Evolutionary conservation across 2,329 filamentous ascomycete genomes (phyloP).

Genomic region (Fusarium sarcochroum): DNA sequence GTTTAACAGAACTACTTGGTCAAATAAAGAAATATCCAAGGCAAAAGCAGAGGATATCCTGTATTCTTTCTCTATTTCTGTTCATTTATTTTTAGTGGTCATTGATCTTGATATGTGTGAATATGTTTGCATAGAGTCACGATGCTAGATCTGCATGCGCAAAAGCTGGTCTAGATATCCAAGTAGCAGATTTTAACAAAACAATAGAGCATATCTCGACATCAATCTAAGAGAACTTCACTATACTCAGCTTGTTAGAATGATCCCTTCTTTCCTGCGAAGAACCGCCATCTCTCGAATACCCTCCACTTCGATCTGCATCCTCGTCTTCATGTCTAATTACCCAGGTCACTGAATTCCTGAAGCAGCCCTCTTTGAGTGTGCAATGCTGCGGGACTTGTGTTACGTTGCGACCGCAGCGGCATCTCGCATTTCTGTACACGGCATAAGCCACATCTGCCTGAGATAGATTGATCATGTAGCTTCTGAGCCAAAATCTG

Average conservation of each 20-base stretch:
- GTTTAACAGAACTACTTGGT: neutral
- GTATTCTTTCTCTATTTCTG: too few relatives aligned
- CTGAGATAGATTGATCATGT: conserved; percentile 30
- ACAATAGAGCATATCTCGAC: too few relatives aligned
- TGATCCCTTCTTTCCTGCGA: neutral
- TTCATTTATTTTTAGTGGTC: too few relatives aligned
- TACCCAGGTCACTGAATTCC: conserved; percentile 7
- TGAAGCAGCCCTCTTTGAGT: conserved; percentile 13
- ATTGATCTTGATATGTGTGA: too few relatives aligned
- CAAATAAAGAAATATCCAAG: neutral
- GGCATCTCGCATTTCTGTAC: conserved; percentile 42
- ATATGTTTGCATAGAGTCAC: too few relatives aligned
- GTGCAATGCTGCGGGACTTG: conserved; percentile 24
- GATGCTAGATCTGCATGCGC: too few relatives aligned
- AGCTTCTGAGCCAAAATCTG: neutral
- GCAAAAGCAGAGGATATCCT: too few relatives aligned
- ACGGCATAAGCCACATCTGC: conserved; percentile 34
- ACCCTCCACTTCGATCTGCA: neutral
- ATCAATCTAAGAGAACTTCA: neutral
- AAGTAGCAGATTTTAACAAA: too few relatives aligned
- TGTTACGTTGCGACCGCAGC: conserved; percentile 42
- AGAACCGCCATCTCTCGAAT: neutral
- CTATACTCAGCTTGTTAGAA: neutral
- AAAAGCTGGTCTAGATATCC: too few relatives aligned
- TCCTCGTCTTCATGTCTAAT: conserved; percentile 15